A percentile compares a stretch with the other conserved stretches of the same genome.
Conservation (phyloP, 257 asterid genomes). For the Solanum appendiculatum region DNA sequence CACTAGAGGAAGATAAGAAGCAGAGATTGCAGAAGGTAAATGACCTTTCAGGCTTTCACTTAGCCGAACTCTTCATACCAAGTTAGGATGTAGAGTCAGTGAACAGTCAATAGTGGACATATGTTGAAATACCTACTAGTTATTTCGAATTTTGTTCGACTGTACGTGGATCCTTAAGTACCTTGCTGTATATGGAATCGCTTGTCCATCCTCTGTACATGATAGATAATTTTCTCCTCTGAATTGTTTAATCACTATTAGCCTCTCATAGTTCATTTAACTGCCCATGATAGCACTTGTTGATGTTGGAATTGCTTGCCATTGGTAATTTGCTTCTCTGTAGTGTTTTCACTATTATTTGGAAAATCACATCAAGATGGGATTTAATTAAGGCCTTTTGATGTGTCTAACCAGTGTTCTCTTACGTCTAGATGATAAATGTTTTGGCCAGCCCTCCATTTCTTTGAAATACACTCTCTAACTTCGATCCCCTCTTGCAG, state of each 20-base stretch:
- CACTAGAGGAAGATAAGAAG: slow-evolving; percentile 69
- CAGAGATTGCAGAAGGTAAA: slow-evolving; percentile 80
- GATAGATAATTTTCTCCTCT: background rate
- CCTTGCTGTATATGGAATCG: background rate
- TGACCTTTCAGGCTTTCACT: background rate
- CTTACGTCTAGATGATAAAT: background rate
- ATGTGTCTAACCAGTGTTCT: background rate
- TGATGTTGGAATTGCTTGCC: background rate
- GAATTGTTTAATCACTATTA: background rate
- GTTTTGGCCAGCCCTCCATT: background rate
- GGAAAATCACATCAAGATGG: background rate
- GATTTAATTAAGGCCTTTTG: background rate
- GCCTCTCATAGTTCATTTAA: background rate
- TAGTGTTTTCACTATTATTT: background rate
- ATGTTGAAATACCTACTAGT: background rate
- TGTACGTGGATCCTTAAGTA: background rate
- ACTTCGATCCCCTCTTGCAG: slow-evolving; percentile 26
- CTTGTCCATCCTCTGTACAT: background rate
- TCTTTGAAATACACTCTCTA: background rate
- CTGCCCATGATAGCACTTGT: background rate
- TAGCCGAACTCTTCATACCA: background rate
- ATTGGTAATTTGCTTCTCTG: background rate
- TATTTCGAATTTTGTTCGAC: background rate
- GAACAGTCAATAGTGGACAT: background rate
- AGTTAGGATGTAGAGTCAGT: background rate